phyloP scores from a whole-genome alignment of 2,329 filamentous ascomycete species.

The Nectriaceae sp. region DNA sequence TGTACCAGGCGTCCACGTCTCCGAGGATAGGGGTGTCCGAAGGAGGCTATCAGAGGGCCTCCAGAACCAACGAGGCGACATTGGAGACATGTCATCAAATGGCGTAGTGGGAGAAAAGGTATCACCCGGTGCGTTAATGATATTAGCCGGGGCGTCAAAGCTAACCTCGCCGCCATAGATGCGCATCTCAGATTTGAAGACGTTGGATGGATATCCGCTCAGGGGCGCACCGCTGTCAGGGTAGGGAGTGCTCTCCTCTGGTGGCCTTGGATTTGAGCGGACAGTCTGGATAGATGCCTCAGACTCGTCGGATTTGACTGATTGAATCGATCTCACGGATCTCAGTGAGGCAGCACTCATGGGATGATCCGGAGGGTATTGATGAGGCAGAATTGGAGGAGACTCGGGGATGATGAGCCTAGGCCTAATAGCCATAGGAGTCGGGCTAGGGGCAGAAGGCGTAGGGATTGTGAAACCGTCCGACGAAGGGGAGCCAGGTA shows the following conservation, averaged over 20 bases:
- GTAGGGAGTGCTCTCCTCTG: constrained; percentile 34
- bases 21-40: constrained; percentile 16
- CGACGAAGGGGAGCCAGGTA: no score
- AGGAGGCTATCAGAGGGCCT: constrained; percentile 15
- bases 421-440: no score
- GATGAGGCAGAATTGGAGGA: no score
- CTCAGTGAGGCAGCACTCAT: no score
- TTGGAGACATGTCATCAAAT: constrained; percentile 21
- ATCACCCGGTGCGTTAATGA: constrained; percentile 1
- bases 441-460: no score
- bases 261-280: constrained; percentile 28
- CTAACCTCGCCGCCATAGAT: constrained; percentile 22
- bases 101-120: constrained; percentile 15
- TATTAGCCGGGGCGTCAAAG: no score
- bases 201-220: constrained; percentile 22
- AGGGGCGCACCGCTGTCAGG: constrained; percentile 22
- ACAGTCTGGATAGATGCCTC: constrained; percentile 24
- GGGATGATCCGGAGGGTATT: no score
- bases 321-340: constrained; percentile 23
- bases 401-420: no score
- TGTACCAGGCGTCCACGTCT: no score
- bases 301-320: constrained; percentile 22
- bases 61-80: constrained; percentile 22
- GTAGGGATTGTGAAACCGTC: no score
- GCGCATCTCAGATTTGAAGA: constrained; percentile 7